phyloP scores from a whole-genome alignment of 176 grass and related monocot genomes.

The Puccinellia tenuiflora region DNA sequence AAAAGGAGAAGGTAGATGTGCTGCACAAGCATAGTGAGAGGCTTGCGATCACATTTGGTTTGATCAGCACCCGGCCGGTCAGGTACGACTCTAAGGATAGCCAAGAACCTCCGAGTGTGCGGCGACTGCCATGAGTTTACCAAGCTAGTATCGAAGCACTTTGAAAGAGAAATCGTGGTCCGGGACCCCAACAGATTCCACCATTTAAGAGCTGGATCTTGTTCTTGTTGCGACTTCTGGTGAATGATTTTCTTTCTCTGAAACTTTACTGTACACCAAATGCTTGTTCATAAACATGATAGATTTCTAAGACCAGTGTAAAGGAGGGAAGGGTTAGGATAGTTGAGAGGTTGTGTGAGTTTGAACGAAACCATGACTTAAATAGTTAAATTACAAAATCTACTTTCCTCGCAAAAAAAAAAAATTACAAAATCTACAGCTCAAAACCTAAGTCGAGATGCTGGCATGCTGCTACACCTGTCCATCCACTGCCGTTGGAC shows the following conservation, averaged over 20 bases:
- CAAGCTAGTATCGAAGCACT: constrained; percentile 48
- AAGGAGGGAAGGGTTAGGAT: neutral
- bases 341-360: neutral
- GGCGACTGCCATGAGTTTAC: constrained; percentile 68
- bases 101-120: constrained; percentile 66
- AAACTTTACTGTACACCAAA: neutral
- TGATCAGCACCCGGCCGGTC: constrained; percentile 36
- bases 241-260: constrained; percentile 17
- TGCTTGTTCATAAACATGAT: neutral
- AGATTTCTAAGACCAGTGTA: neutral
- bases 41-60: constrained; percentile 47
- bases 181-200: constrained; percentile 70
- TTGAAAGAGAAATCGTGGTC: constrained; percentile 47
- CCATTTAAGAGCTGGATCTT: constrained; percentile 56
- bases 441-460: neutral
- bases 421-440: neutral
- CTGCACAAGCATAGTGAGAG: constrained; percentile 61
- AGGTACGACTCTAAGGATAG: constrained; percentile 40
- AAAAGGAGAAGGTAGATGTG: constrained; percentile 54
- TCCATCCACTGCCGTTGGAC: neutral
- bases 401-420: no score
- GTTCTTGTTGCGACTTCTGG: constrained; percentile 66
- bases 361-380: neutral
- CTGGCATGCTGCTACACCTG: neutral
- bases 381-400: no score